Conservation (phyloP, 2,329 filamentous ascomycete species). For the Aureobasidium pullulans region DNA sequence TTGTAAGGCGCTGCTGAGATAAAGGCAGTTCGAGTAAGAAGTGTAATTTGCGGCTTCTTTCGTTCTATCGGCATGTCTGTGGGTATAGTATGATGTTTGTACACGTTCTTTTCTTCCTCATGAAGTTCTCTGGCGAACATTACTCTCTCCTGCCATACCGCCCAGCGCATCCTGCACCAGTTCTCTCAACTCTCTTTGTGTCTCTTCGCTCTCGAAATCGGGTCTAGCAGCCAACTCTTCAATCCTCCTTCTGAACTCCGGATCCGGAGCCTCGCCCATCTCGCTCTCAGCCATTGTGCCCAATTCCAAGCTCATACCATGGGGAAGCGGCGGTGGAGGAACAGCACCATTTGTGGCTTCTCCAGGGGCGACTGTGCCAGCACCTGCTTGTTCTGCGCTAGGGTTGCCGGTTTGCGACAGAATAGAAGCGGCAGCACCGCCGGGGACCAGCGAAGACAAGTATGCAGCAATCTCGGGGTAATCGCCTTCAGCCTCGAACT, state of each 20-base stretch:
- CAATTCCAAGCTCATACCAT: constrained; percentile 70
- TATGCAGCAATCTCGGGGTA: constrained; percentile 70
- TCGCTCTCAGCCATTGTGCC: constrained; percentile 59
- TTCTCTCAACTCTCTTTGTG: constrained; percentile 69
- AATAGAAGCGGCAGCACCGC: constrained; percentile 19
- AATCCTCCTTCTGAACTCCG: constrained; percentile 77
- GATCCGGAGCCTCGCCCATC: constrained; percentile 59
- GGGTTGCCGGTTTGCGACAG: constrained; percentile 23
- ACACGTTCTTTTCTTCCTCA: neutral
- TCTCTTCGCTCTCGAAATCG: constrained; percentile 74
- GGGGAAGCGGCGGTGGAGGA: constrained; percentile 58
- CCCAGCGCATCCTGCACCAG: constrained; percentile 74
- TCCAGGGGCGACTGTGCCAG: constrained; percentile 24
- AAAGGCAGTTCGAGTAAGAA: too few species aligned
- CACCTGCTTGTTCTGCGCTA: constrained; percentile 24
- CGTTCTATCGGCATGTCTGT: too few species aligned
- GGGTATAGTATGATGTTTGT: too few species aligned
- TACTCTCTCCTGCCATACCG: neutral
- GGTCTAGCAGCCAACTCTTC: constrained; percentile 78
- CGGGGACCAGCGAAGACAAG: constrained; percentile 38
- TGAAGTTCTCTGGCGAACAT: neutral
- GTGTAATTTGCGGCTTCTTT: too few species aligned
- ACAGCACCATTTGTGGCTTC: constrained; percentile 23
- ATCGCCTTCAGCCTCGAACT: constrained; percentile 70
- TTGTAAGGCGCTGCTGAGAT: too few species aligned